Evolutionary conservation across 1,284 basidiomycete species (phyloP), one percentile per base, ranked within the genome.

Genomic region (Psilocybe mexicana): DNA sequence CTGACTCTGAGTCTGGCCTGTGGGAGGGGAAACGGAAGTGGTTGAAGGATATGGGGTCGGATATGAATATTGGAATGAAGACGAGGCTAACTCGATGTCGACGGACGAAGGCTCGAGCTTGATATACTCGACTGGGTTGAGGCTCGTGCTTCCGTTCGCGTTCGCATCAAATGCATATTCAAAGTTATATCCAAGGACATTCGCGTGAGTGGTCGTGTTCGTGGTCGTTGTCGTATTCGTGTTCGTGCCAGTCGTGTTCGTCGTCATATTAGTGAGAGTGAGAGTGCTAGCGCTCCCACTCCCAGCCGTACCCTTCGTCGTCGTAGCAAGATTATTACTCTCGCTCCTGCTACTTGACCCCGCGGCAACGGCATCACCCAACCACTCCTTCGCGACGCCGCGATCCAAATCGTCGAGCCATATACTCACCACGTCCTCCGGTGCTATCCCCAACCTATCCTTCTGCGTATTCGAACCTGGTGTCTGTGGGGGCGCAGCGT

Each of bases 321-420:
- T 33, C 30, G 30, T 33, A 33, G 30, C 18, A 18, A 18, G 18
- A 18, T 18, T 18, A 18, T 18, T 6, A 36, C 12, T 36, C 35
- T 7, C 35, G 35, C 12, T 36, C 6, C 35, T 12, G 7, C 7
- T 7, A 36, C 7, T 7, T 36, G 35, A 36, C 6, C 7, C 35
- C 6, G 35, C 35, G 35, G 38, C 14, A 12, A n/a, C n/a, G 11
- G 38, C 38, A 8, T 33, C 30, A 6, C 38, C 38, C 38, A 40
- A 12, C 38, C 38, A 40, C n/a, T 11, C 61, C 46, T 36, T 57
- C 12, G 54, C 52, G 26, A 67, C 70, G 28, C 61, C 61, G 11
- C 78, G 62, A 43, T 79, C 80, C 25, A 82, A 72, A 49, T 82
- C 77, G 54, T 78, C 74, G 10, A 88, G 75, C 84, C 86, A 90